Conservation (phyloP, 2,329 filamentous ascomycete genomes). For the Plectosphaerella sp. region DNA sequence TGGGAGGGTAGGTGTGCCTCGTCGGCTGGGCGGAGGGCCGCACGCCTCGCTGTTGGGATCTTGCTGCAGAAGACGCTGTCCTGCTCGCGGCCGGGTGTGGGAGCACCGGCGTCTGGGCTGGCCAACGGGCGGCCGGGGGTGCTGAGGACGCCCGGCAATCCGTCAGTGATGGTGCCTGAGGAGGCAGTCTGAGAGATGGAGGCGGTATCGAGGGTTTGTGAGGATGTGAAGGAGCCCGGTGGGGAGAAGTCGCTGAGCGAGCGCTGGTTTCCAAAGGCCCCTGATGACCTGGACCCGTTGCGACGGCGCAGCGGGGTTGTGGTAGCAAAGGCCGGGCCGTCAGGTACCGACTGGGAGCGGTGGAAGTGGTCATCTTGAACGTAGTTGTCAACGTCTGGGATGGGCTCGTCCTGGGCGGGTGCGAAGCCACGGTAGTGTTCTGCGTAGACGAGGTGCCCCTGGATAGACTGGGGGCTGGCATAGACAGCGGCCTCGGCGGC, state of each 20-base stretch:
- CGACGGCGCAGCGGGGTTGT: conserved; percentile 18
- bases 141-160: not conserved
- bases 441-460: conserved; percentile 67
- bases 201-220: conserved; percentile 53
- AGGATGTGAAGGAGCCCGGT: conserved; percentile 44
- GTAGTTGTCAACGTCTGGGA: conserved; percentile 45
- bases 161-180: conserved; percentile 1
- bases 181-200: conserved; percentile 40
- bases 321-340: conserved; percentile 9
- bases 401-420: conserved; percentile 58
- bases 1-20: conserved; percentile 68
- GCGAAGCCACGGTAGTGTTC: conserved; percentile 65
- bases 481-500: conserved; percentile 67
- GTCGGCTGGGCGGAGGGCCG: conserved; percentile 61
- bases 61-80: conserved; percentile 50
- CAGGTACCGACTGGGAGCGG: conserved; percentile 32
- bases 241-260: conserved; percentile 31
- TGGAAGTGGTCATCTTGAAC: conserved; percentile 19
- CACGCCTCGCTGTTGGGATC: conserved; percentile 63
- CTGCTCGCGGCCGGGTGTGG: conserved; percentile 5
- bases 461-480: conserved; percentile 66
- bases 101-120: not conserved
- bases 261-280: conserved; percentile 27
- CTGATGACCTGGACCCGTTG: conserved; percentile 19
- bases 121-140: not conserved